Evolutionary conservation across 352 stramenopile species (phyloP), one percentile per base, ranked within the genome.

Genomic region (Peronospora tabacina): DNA sequence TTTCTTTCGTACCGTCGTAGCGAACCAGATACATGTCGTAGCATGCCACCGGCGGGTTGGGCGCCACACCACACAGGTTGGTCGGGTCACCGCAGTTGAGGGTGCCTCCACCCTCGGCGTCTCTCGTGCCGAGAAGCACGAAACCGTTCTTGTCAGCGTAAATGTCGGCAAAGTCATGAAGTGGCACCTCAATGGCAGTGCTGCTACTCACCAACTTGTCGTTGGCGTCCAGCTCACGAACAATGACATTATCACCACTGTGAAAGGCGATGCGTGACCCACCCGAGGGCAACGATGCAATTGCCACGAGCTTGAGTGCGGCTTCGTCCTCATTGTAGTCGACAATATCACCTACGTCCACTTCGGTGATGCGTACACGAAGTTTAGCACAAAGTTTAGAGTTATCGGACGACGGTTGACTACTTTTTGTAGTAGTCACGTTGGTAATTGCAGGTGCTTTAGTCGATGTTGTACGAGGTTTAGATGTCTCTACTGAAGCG

Each of bases 1-100:
- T 53, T 56, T 83, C 72, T 32, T 62, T 74, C 4, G 58, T 46
- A 7, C 68, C 64, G 30, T 84, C 72, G 54, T 71, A 81, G 12
- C 69, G 69, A 17, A 70, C 63, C 37, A 83, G 26, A 60, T 83
- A 78, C 69, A 83, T 83, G 57, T 81, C 69, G 49, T 76, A 84
- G 49, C 72, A 84, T 12, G 72, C 47, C 13, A 68, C 53, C 0
- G 67, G 40, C 8, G 68, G 66, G 53, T 36, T 68, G 8, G 72
- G 68, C 3, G 64, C 61, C 1, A 61, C 32, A 5, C 68, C 68
- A 33, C 72, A 83, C 7, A 83, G 37, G 57, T 83, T 83, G 33
- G 61, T 68, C 17, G 66, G 66, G 54, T 72, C 75, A 19, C 72
- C 72, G 19, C 72, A 83, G 57, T 83, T 79, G 24, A 78, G 57